Evolutionary conservation across 768 basidiomycete genomes (phyloP).

Genomic region (Boletus sp.): DNA sequence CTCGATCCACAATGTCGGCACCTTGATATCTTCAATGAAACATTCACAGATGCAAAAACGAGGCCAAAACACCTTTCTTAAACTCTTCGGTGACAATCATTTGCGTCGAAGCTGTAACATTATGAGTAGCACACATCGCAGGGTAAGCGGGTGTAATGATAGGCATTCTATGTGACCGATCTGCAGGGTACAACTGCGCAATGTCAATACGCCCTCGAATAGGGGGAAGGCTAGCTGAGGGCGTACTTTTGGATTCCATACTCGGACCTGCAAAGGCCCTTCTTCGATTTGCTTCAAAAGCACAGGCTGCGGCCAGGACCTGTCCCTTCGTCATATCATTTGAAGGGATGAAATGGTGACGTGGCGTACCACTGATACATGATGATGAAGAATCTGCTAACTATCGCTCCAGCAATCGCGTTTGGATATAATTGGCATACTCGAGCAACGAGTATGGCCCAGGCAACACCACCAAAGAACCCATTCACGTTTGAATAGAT

Average conservation of each 20-base stretch:
- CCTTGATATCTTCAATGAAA: constrained; percentile 45
- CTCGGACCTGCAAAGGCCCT: constrained; percentile 86
- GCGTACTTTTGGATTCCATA: constrained; percentile 94
- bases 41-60: neutral
- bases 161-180: constrained; percentile 96
- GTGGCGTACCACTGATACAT: constrained; percentile 89
- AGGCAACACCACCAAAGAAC: constrained; percentile 96
- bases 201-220: neutral
- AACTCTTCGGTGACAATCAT: constrained; percentile 96
- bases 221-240: neutral
- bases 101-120: constrained; percentile 93
- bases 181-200: constrained; percentile 80
- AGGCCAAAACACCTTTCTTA: constrained; percentile 62
- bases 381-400: constrained; percentile 97
- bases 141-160: constrained; percentile 99
- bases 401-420: constrained; percentile 89
- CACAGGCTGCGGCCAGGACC: constrained; percentile 99
- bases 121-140: constrained; percentile 98
- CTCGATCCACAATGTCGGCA: constrained; percentile 89
- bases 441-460: constrained; percentile 98
- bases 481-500: constrained; percentile 99
- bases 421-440: constrained; percentile 99
- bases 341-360: neutral
- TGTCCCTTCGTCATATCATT: constrained; percentile 32
- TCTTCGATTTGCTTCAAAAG: constrained; percentile 95